These are phyloP conservation scores for Pleodorina starrii DNA, from an alignment of 139 green algal species.

Conservation along the genomic window DNA sequence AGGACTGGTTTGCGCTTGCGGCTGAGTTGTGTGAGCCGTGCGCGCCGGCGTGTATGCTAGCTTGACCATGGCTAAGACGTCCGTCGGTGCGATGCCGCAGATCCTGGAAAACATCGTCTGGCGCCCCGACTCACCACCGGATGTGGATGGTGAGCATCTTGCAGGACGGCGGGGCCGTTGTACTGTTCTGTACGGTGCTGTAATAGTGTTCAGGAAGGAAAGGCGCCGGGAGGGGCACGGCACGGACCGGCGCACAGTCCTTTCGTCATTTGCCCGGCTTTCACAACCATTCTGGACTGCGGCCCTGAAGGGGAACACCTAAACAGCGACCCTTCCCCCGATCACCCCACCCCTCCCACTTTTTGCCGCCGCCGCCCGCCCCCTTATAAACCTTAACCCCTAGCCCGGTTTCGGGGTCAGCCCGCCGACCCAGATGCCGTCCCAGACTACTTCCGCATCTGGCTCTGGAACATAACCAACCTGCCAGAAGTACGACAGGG, in stretches of 20 bases:
- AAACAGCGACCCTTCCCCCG: background rate
- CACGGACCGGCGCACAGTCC: background rate
- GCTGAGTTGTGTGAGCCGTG: background rate
- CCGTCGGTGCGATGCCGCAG: too few species aligned
- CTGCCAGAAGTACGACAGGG: background rate
- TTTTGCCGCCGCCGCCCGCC: background rate
- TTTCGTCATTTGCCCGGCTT: background rate
- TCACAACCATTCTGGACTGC: background rate
- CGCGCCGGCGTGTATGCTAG: background rate
- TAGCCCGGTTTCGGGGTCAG: conserved; percentile 19
- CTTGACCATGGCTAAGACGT: too few species aligned
- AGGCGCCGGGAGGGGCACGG: background rate
- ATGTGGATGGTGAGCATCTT: conserved; percentile 10
- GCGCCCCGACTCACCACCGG: conserved; percentile 22
- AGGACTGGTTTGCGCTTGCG: background rate
- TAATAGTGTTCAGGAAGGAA: background rate
- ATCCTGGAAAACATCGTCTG: conserved; percentile 28
- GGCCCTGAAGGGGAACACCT: background rate
- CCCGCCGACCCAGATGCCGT: background rate
- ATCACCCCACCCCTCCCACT: background rate
- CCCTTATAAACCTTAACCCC: background rate
- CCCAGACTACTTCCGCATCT: conserved; percentile 39
- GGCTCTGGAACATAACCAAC: conserved; percentile 44
- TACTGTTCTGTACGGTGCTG: too few species aligned
- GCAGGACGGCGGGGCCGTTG: too few species aligned